Base-by-base conservation (phyloP, 2,329 filamentous ascomycete genomes). In the Exophiala oligosperma region DNA sequence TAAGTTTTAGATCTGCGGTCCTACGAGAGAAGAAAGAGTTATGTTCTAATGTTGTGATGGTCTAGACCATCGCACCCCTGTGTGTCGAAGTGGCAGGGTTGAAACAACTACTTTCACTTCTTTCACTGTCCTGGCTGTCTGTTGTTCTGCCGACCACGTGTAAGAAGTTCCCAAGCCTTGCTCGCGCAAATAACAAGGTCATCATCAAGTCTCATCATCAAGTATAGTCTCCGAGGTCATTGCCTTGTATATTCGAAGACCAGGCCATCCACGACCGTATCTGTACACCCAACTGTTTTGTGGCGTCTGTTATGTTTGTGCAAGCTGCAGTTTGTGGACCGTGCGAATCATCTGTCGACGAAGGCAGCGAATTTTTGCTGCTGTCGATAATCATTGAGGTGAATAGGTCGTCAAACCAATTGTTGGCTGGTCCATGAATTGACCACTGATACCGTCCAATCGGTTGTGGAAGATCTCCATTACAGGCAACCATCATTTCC, bases 231-330 rank as follows among this genome's bases (percentile, higher is more conserved):
- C 77, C 2, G 81, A 83, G 62, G 71, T 77, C 0, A 82, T 83
- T 59, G 80, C 76, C 0, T 69, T 83, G 4, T 74, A 81, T 62
- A 77, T 83, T 53, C 77, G 80, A 8, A 69, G 69, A 0, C 71
- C 73, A 5, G 47, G 40, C 12, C 79, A 79, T 23, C 69, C 70
- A 0, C 71, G 72, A 0, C 71, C 66, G 9, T 83, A 82, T 64
- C 74, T 80, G 0, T 78, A 79, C 2, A 75, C 79, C 1, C 80
- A 82, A 59, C 61, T 83, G 6, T 82, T 82, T 56, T 76, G 77
- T 0, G 81, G 79, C 2, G n/a, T 64, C 2, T 60, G 61, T 17
- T 68, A 68, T 37, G 38, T 67, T 28, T 43, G 63, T 29, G 66
- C 64, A 14, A 65, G 66, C 49, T 52, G 24, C 32, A 56, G 57